These are phyloP conservation scores for Parastagonospora avenae DNA, from an alignment of 2,329 filamentous ascomycete species.

Conservation along the genomic window DNA sequence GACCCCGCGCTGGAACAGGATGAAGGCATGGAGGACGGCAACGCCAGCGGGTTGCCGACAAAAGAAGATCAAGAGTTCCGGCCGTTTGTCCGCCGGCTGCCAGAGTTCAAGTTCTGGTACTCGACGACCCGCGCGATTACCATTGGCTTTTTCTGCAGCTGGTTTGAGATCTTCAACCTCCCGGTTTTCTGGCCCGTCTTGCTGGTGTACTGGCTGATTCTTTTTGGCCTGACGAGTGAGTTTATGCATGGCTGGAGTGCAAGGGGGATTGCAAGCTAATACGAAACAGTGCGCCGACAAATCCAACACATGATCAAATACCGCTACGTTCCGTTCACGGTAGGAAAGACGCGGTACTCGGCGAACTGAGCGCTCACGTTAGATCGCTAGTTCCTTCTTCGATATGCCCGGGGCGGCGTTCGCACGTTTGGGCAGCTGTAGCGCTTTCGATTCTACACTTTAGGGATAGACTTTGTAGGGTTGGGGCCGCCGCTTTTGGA, in stretches of 20 bases:
- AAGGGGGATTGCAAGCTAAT: neutral
- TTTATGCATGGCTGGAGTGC: slow-evolving; percentile 24
- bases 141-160: slow-evolving; percentile 86
- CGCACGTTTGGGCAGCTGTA: slow-evolving; percentile 1
- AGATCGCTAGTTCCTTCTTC: neutral
- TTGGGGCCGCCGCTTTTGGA: slow-evolving; percentile 2
- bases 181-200: slow-evolving; percentile 99
- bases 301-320: slow-evolving; percentile 99
- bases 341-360: slow-evolving; percentile 70
- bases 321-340: slow-evolving; percentile 91
- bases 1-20: slow-evolving; percentile 95
- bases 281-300: slow-evolving; percentile 83
- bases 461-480: too few relatives aligned
- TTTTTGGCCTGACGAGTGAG: slow-evolving; percentile 94
- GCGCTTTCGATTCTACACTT: slow-evolving; percentile 1
- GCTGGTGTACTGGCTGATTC: slow-evolving; percentile 97
- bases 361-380: slow-evolving; percentile 24
- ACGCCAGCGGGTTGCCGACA: slow-evolving; percentile 78
- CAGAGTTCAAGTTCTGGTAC: slow-evolving; percentile 99
- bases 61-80: slow-evolving; percentile 98
- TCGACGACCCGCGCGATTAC: slow-evolving; percentile 84
- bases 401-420: neutral
- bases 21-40: slow-evolving; percentile 93
- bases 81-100: slow-evolving; percentile 92
- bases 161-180: slow-evolving; percentile 93